These are phyloP conservation scores for Leccinum rimulosum DNA, from an alignment of 768 basidiomycete species.

Conservation along the genomic window DNA sequence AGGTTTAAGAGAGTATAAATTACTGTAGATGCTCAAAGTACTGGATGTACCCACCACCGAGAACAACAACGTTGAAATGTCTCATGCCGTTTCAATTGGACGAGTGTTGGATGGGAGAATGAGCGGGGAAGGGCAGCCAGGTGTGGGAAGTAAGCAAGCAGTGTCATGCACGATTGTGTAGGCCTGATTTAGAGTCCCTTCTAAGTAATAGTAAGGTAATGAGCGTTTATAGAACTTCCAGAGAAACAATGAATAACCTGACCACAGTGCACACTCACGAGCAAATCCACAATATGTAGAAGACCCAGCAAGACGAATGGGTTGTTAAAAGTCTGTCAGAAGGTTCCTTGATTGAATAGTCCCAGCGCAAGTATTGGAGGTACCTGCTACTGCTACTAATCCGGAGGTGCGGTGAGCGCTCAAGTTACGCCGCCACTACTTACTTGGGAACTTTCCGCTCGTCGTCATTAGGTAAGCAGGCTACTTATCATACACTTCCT, in stretches of 20 bases:
- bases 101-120: conserved; percentile 10
- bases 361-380: not conserved
- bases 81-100: conserved; percentile 43
- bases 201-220: conserved; percentile 3
- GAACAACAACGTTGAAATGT: conserved; percentile 74
- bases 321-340: not conserved
- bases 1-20: conserved; percentile 7
- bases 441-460: not conserved
- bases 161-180: conserved; percentile 9
- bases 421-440: not conserved
- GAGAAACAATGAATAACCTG: not conserved
- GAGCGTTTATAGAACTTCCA: conserved; percentile 1
- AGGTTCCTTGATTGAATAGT: not conserved
- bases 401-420: not conserved
- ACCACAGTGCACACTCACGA: conserved; percentile 1
- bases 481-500: not conserved
- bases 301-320: not conserved
- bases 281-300: not conserved
- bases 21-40: not conserved
- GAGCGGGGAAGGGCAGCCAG: conserved; percentile 1
- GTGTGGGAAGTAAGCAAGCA: conserved; percentile 25
- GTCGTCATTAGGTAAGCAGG: conserved; percentile 15
- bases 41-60: conserved; percentile 58
- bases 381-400: not conserved
- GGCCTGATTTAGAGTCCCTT: conserved; percentile 4